These are phyloP conservation scores for Daldinia sp. DNA, from an alignment of 2,329 filamentous ascomycete species.

Conservation along the genomic window DNA sequence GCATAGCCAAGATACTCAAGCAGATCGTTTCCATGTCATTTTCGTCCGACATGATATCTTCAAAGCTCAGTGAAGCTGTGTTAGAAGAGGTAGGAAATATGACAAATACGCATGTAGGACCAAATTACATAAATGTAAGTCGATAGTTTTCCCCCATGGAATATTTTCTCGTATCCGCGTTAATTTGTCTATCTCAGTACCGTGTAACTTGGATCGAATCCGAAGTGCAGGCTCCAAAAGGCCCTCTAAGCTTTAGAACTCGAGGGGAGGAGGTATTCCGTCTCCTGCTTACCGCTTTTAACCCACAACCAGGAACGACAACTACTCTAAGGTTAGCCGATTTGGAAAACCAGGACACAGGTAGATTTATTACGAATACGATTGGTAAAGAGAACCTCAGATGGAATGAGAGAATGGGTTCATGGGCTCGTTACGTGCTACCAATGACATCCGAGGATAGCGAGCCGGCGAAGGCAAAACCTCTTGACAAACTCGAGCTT, in stretches of 20 bases:
- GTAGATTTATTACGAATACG: slow-evolving; percentile 46
- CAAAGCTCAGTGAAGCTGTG: slow-evolving; percentile 38
- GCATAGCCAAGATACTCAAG: slow-evolving; percentile 46
- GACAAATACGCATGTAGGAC: slow-evolving; percentile 46
- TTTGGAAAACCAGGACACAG: slow-evolving; percentile 16
- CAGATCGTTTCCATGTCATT: slow-evolving; percentile 33
- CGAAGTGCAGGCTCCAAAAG: slow-evolving; percentile 19
- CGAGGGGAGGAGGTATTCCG: slow-evolving; percentile 56
- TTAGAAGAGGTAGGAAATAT: slow-evolving; percentile 51
- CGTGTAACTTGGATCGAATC: slow-evolving; percentile 55
- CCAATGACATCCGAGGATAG: slow-evolving; percentile 22
- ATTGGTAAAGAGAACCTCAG: slow-evolving; percentile 44
- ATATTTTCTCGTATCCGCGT: background rate
- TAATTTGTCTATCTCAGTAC: slow-evolving; percentile 37
- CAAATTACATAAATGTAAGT: slow-evolving; percentile 40
- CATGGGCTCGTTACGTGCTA: slow-evolving; percentile 49
- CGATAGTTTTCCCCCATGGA: background rate
- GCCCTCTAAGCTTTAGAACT: slow-evolving; percentile 47
- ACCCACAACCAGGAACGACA: slow-evolving; percentile 34
- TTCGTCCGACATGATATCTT: slow-evolving; percentile 39
- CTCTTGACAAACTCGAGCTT: slow-evolving; percentile 27
- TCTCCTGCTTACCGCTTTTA: slow-evolving; percentile 51
- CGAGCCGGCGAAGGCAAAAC: background rate
- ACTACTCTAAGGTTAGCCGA: slow-evolving; percentile 35
- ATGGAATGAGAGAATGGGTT: slow-evolving; percentile 49